Conservation (phyloP, 441 rosid species). For the Eutrema salsugineum region DNA sequence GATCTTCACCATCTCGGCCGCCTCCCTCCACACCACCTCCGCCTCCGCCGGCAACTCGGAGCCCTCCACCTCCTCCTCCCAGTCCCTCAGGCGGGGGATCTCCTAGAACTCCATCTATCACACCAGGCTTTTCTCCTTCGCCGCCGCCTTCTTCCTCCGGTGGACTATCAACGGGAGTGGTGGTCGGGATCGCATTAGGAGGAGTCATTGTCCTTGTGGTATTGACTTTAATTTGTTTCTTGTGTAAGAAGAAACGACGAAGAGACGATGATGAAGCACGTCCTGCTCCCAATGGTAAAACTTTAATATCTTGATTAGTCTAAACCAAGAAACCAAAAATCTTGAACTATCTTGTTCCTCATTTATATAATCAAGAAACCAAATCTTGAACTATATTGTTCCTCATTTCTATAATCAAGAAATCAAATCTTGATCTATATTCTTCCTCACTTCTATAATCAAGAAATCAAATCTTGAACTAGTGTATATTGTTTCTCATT, state of each 20-base stretch:
- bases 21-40: slow-evolving; percentile 24
- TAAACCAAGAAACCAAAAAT: no score
- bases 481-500: not conserved
- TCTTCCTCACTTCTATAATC: not conserved
- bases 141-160: not conserved
- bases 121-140: slow-evolving; percentile 11
- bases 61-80: slow-evolving; percentile 33
- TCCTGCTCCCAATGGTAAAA: slow-evolving; percentile 24
- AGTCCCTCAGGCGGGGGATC: slow-evolving; percentile 31
- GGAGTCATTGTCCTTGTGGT: slow-evolving; percentile 52
- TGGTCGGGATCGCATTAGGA: slow-evolving; percentile 61
- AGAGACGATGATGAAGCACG: slow-evolving; percentile 47
- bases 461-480: no score
- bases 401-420: not conserved
- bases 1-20: slow-evolving; percentile 19
- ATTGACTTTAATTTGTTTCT: slow-evolving; percentile 40
- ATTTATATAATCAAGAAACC: not conserved
- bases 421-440: no score
- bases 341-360: not conserved
- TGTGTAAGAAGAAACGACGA: slow-evolving; percentile 45
- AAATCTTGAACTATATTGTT: no score
- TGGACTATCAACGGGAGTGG: slow-evolving; percentile 39
- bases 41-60: slow-evolving; percentile 7
- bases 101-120: slow-evolving; percentile 15
- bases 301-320: not conserved